Evolutionary conservation across 805 yeast species (phyloP).

Genomic region (Saccharomyces paradoxus): DNA sequence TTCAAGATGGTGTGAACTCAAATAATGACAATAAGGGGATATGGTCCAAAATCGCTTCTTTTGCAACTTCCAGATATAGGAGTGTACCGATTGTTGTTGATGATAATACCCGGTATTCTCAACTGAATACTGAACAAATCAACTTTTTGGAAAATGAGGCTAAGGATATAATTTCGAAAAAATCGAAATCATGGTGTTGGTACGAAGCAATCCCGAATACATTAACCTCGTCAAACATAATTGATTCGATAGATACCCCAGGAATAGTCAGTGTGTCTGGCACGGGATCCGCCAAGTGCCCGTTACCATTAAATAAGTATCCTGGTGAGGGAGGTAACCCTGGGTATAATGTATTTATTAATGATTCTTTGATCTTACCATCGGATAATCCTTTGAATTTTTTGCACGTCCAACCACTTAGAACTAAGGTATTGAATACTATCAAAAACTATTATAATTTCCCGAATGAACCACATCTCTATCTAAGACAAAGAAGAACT

Average conservation of each 20-base stretch:
- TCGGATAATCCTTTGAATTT: constrained; percentile 19
- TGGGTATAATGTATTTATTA: constrained; percentile 18
- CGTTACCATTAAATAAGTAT: constrained; percentile 19
- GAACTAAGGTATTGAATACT: constrained; percentile 31
- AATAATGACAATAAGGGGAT: not conserved
- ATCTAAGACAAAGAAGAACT: constrained; percentile 22
- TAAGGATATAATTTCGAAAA: constrained; percentile 14
- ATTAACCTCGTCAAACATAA: not conserved
- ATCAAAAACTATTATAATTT: constrained; percentile 33
- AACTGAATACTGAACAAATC: constrained; percentile 21
- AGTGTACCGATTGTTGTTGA: constrained; percentile 6
- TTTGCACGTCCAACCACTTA: constrained; percentile 28
- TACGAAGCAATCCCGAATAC: constrained; percentile 8
- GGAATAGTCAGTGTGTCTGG: constrained; percentile 25
- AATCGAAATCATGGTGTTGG: constrained; percentile 28
- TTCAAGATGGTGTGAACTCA: not conserved
- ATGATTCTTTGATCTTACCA: constrained; percentile 28
- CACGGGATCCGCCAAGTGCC: constrained; percentile 26
- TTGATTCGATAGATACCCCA: constrained; percentile 9
- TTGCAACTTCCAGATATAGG: constrained; percentile 6
- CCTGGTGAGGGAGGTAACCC: constrained; percentile 13
- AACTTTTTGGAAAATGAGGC: constrained; percentile 23
- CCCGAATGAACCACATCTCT: constrained; percentile 32
- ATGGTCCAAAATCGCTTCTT: constrained; percentile 8
- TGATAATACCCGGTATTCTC: constrained; percentile 20